Evolutionary conservation across 2,329 filamentous ascomycete species (phyloP), one percentile per base, ranked within the genome.

Genomic region (Arthrobotrys sphaeroides): DNA sequence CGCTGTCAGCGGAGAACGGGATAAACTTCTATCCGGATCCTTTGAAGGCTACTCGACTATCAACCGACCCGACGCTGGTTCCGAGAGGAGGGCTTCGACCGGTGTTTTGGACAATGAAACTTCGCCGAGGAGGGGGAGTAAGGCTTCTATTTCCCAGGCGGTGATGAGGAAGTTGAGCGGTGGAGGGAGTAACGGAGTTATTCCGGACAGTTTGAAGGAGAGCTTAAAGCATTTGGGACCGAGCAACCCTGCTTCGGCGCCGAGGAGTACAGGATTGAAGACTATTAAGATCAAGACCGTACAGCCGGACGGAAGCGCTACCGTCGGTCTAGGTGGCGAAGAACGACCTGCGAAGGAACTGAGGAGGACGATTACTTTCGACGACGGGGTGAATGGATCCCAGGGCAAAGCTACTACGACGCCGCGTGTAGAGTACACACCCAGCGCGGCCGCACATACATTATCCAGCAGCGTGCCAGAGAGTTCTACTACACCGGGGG

Each of bases 261-360:
- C 89, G 1, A 88, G 87, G 81, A 86, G 85, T 68, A 90, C 88
- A 0, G 85, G 86, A 16, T 87, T 86, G 16, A 87, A 88, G 16
- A 87, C 89, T 0, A 89, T 91, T 78, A 90, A 90, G 81, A 89
- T 91, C 78, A 91, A 91, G 82, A 83, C 84, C 26, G 85, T 70
- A 33, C 66, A 65, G 9, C 12, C 43, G 10, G 59, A 64, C 9
- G 72, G 57, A n/a, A 33, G 20, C 5, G 36, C 33, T 53, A 82
- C 64, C 55, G 53, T 53, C 10, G 38, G 24, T 12, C 33, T 13
- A 6, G 55, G 22, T 4, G 55, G 55, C 1, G 66, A 70, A 10
- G 51, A 64, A 18, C 62, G 38, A 13, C 31, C 57, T 4, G 10
- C 42, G 3, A 72, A 72, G 26, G 64, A 66, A 16, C 9, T 53